phyloP scores from a whole-genome alignment of 306 rosid species.

The Quercus glauca region DNA sequence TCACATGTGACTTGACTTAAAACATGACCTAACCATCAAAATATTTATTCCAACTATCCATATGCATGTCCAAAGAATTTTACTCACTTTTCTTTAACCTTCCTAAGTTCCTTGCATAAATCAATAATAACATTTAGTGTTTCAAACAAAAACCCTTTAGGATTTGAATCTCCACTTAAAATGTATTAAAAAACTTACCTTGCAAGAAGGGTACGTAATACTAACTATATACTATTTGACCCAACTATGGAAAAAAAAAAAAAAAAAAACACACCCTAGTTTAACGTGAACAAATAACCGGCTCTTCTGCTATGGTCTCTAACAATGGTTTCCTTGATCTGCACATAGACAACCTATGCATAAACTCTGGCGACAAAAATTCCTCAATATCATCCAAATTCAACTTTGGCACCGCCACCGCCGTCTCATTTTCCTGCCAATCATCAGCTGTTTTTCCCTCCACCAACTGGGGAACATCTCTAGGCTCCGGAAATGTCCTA shows the following conservation, averaged over 20 bases:
- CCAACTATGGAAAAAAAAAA: not conserved
- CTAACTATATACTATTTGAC: too few species aligned
- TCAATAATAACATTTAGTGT: too few species aligned
- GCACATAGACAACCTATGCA: constrained; percentile 59
- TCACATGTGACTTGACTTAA: too few species aligned
- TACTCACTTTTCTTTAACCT: too few species aligned
- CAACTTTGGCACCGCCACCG: constrained; percentile 20
- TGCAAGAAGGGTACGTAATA: not conserved
- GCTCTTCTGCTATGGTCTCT: constrained; percentile 79
- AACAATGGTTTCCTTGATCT: constrained; percentile 81
- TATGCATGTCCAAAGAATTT: too few species aligned
- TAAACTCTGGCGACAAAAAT: constrained; percentile 48
- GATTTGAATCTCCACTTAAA: too few species aligned
- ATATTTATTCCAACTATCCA: too few species aligned
- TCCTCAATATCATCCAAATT: constrained; percentile 64
- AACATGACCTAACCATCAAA: too few species aligned
- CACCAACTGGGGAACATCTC: not conserved
- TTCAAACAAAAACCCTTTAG: too few species aligned
- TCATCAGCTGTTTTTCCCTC: not conserved
- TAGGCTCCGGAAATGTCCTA: constrained; percentile 27
- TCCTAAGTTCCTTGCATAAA: too few species aligned
- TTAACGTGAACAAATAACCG: constrained; percentile 29
- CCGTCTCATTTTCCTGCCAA: not conserved
- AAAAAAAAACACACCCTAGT: not conserved
- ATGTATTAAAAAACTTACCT: too few species aligned